phyloP scores from a whole-genome alignment of 106 monocot species.

The Allium sativum region DNA sequence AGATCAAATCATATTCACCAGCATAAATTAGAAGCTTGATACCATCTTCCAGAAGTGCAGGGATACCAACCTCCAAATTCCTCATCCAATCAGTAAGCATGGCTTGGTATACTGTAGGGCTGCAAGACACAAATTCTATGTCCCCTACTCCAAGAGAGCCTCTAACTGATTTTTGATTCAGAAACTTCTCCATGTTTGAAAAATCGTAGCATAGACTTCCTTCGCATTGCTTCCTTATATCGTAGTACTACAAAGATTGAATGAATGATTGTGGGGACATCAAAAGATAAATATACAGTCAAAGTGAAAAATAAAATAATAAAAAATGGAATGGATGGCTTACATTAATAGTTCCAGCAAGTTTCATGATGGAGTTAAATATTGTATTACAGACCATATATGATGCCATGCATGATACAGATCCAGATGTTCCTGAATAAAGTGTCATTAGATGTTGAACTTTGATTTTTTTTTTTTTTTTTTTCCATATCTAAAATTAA shows the following conservation, averaged over 20 bases:
- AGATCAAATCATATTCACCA: constrained; percentile 97
- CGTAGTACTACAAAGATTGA: constrained; percentile 52
- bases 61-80: constrained; percentile 90
- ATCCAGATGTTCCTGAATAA: constrained; percentile 78
- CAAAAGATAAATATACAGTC: neutral
- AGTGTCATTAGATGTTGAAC: neutral
- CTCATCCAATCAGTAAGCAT: constrained; percentile 99
- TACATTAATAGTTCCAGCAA: constrained; percentile 65
- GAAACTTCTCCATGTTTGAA: constrained; percentile 91
- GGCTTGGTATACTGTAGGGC: constrained; percentile 67
- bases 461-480: too few species aligned
- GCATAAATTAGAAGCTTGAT: constrained; percentile 79
- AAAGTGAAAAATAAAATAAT: too few species aligned
- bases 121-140: constrained; percentile 85
- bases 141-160: constrained; percentile 77
- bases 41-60: constrained; percentile 81
- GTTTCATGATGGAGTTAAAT: constrained; percentile 57
- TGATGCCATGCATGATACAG: constrained; percentile 49
- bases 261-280: neutral
- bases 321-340: constrained; percentile 7
- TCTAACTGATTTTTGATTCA: constrained; percentile 54
- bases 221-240: constrained; percentile 76
- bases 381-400: constrained; percentile 64
- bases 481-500: neutral
- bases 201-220: constrained; percentile 92